Base-by-base conservation (phyloP, 257 asterid species). In the Gentiana macrophylla region DNA sequence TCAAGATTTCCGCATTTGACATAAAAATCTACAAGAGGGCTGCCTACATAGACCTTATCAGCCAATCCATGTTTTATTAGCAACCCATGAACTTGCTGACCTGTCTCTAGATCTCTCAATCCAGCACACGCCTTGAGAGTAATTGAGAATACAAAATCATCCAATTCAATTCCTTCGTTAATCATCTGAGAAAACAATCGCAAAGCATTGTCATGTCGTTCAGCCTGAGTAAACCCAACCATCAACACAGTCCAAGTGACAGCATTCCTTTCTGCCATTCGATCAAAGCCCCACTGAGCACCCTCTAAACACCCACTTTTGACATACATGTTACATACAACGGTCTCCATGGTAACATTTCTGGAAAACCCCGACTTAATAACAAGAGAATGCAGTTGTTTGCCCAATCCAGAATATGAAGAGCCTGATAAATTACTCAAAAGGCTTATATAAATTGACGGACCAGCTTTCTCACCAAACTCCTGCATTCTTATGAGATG, bases 11-110 rank as follows among this genome's bases (percentile, higher is more conserved):
- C 70, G 35, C 74, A 65, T 62, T 80, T 80, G 0, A 75, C 80
- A 37, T 80, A 80, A 49, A 80, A 74, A 49, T 80, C 81, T 60
- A 80, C 87, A 6, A 80, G 76, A 47, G 87, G 84, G 1, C 78
- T 77, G 35, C 82, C 87, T 8, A 77, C 80, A 1, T 76, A 67
- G 48, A 75, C 87, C 65, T 65, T 74, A 32, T 51, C 58, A 50
- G 70, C 75, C 65, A 74, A 32, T 37, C 84, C 80, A 37, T 59
- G 78, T 52, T 77, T 80, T 24, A 61, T 55, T 3, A 72, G 67
- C 68, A 60, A 56, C 13, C 68, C 73, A 37, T 80, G 82, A 60
- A 72, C 65, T 55, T 70, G 84, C 74, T 59, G 69, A 8, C 84
- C 88, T 52, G 55, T 51, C 58, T 52, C 64, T 7, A 56, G 52